Evolutionary conservation across 1,284 basidiomycete genomes (phyloP).

Genomic region (Cystobasidium slooffiae): DNA sequence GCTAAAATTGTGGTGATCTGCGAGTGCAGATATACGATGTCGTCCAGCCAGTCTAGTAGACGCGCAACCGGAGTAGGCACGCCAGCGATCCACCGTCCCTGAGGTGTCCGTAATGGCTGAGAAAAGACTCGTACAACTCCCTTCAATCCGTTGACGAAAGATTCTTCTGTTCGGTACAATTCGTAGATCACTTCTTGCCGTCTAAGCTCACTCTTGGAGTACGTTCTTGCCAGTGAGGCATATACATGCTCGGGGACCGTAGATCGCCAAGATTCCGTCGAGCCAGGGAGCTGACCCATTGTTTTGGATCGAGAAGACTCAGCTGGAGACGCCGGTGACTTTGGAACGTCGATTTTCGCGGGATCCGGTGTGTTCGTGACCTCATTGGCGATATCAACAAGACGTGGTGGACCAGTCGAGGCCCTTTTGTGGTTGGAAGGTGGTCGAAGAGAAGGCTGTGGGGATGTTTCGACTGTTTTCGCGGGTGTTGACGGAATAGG

Average conservation of each 20-base stretch:
- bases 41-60: conserved; percentile 82
- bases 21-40: conserved; percentile 74
- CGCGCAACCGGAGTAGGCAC: conserved; percentile 69
- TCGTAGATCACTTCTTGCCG: conserved; percentile 72
- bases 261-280: conserved; percentile 50
- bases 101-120: conserved; percentile 69
- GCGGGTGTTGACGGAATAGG: background rate
- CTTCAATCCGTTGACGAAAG: conserved; percentile 69
- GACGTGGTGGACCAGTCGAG: conserved; percentile 26
- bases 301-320: background rate
- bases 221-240: conserved; percentile 53
- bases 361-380: conserved; percentile 8
- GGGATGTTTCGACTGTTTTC: background rate
- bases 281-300: conserved; percentile 3
- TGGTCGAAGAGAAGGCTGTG: background rate
- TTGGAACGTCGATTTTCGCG: background rate
- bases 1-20: conserved; percentile 66
- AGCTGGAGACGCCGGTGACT: background rate
- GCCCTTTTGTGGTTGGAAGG: conserved; percentile 13
- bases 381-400: conserved; percentile 25
- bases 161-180: conserved; percentile 69
- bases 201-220: conserved; percentile 63
- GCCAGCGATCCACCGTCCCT: conserved; percentile 77
- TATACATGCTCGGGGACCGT: conserved; percentile 50
- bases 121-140: conserved; percentile 71